These are phyloP conservation scores for Sclerotinia borealis DNA, from an alignment of 2,329 filamentous ascomycete species.

Conservation along the genomic window DNA sequence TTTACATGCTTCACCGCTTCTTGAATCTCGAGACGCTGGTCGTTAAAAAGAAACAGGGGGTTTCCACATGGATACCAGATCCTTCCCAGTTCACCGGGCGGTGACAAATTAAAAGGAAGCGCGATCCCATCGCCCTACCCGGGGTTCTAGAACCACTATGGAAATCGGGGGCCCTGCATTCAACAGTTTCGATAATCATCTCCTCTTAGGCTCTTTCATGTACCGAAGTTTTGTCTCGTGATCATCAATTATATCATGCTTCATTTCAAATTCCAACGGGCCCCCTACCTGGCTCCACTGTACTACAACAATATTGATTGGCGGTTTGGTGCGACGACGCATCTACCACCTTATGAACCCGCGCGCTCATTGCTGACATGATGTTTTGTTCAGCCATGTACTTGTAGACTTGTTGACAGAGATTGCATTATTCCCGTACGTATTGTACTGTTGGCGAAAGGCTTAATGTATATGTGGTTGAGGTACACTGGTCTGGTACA, in stretches of 20 bases:
- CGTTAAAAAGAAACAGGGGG: conserved; percentile 20
- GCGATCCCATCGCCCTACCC: conserved; percentile 6
- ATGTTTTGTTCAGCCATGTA: neutral
- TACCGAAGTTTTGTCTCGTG: neutral
- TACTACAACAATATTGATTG: neutral
- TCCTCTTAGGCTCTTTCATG: too few species aligned
- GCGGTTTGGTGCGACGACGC: neutral
- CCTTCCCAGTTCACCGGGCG: conserved; percentile 4
- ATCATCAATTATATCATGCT: neutral
- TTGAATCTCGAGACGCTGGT: conserved; percentile 21
- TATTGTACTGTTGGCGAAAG: neutral
- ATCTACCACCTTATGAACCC: neutral
- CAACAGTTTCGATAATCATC: neutral
- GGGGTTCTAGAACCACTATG: conserved; percentile 18
- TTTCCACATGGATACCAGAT: conserved; percentile 1
- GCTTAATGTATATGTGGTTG: too few species aligned
- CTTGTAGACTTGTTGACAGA: neutral
- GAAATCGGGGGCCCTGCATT: conserved; percentile 11
- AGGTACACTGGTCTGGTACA: too few species aligned
- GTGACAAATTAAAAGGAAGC: conserved; percentile 12
- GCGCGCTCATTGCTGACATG: conserved; percentile 1
- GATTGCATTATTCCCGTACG: neutral
- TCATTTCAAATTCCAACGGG: neutral
- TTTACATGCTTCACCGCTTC: neutral
- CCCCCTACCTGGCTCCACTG: too few species aligned